Percentiles rank a stretch among this genome's conserved stretches.
These are phyloP conservation scores for Microdochium nivale DNA, from an alignment of 2,329 filamentous ascomycete genomes.

Conservation along the genomic window DNA sequence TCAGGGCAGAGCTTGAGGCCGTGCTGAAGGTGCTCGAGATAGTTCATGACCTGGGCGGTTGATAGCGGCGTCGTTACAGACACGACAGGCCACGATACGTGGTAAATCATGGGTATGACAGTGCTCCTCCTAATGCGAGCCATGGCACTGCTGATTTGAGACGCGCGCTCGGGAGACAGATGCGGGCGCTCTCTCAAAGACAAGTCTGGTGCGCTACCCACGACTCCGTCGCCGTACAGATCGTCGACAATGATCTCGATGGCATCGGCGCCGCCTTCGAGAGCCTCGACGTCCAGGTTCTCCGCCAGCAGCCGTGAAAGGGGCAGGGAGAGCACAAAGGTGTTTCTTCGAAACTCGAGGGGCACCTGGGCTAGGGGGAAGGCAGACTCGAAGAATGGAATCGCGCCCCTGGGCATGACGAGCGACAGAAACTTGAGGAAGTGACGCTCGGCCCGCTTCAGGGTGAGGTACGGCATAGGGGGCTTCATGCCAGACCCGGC, in stretches of 20 bases:
- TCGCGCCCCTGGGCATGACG: slow-evolving; percentile 42
- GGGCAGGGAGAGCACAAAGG: slow-evolving; percentile 57
- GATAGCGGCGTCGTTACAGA: slow-evolving; percentile 8
- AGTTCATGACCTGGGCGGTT: slow-evolving; percentile 16
- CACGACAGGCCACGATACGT: slow-evolving; percentile 30
- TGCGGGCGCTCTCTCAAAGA: slow-evolving; percentile 8
- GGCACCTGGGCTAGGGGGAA: slow-evolving; percentile 57
- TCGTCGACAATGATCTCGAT: slow-evolving; percentile 52
- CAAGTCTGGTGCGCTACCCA: slow-evolving; percentile 1
- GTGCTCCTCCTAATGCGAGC: slow-evolving; percentile 54
- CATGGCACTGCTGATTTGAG: slow-evolving; percentile 47
- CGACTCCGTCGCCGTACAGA: slow-evolving; percentile 9
- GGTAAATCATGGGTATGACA: slow-evolving; percentile 49
- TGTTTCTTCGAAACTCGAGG: slow-evolving; percentile 52
- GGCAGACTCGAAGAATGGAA: slow-evolving; percentile 53
- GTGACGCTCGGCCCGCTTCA: slow-evolving; percentile 61
- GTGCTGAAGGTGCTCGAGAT: slow-evolving; percentile 49
- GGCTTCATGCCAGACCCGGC: slow-evolving; percentile 21
- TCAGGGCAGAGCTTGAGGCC: slow-evolving; percentile 54
- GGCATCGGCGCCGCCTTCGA: slow-evolving; percentile 59
- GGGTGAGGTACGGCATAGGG: slow-evolving; percentile 52
- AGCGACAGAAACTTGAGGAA: slow-evolving; percentile 61
- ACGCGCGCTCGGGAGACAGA: slow-evolving; percentile 23
- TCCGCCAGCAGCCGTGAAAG: slow-evolving; percentile 45
- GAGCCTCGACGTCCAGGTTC: slow-evolving; percentile 51